Percentiles rank a stretch among this genome's conserved stretches.
These are phyloP conservation scores for Fusarium heterosporum DNA, from an alignment of 2,329 filamentous ascomycete genomes.

Conservation along the genomic window DNA sequence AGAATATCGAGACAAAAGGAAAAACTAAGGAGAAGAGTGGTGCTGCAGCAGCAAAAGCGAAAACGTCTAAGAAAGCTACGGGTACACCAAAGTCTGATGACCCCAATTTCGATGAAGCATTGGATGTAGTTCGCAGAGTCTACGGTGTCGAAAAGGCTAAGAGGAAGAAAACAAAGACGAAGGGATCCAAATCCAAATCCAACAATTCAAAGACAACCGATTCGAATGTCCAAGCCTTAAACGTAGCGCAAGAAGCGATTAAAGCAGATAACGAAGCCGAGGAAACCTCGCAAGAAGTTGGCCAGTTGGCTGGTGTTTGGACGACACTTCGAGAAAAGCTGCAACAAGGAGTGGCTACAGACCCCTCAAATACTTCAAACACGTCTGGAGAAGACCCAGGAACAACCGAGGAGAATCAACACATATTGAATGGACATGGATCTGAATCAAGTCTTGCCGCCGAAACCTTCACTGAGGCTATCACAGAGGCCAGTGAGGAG, in stretches of 20 bases:
- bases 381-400: background rate
- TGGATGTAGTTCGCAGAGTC: conserved; percentile 43
- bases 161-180: conserved; percentile 15
- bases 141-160: conserved; percentile 36
- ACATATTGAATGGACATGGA: background rate
- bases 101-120: conserved; percentile 36
- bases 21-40: background rate
- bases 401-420: background rate
- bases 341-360: conserved; percentile 23
- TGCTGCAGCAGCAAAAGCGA: background rate
- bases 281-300: background rate
- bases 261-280: background rate
- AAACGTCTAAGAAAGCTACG: background rate
- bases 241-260: background rate
- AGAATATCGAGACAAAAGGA: background rate
- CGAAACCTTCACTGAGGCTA: background rate
- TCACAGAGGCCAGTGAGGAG: background rate
- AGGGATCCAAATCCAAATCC: background rate
- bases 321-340: conserved; percentile 48
- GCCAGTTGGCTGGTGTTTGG: conserved; percentile 41
- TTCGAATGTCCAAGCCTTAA: background rate
- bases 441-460: background rate
- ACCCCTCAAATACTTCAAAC: background rate
- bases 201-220: background rate
- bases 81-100: conserved; percentile 3